Base-by-base conservation (phyloP, 2,329 filamentous ascomycete genomes). In the Xylariaceae sp. region DNA sequence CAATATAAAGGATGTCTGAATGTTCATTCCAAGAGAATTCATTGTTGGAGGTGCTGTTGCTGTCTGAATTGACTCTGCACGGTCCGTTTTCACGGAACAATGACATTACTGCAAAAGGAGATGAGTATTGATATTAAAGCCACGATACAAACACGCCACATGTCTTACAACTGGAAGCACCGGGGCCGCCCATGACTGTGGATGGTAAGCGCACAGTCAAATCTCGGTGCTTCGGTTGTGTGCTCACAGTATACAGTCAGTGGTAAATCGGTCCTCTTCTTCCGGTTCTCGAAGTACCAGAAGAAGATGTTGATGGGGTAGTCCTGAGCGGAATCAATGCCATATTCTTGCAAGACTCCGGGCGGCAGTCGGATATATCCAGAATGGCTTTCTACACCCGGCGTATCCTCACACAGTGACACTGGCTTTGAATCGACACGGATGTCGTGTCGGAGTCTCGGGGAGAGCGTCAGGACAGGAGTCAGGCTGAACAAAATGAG, bases 221-320 rank as follows among this genome's bases (percentile, higher is more conserved):
- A n/a, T n/a, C n/a, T n/a, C n/a, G 74, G 77, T 6, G 74, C 74
- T 10, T 82, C 83, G 2, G 83, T 82, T 0, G 83, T 83, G 14
- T 81, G 80, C 50, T 82, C 80, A 62, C 86, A 75, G 76, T 80
- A 86, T n/a, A 84, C 76, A 0, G 79, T 78, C 28, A 85, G 66
- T 0, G 81, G 82, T 2, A 80, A 80, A 42, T 76, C 78, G 6
- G 63, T 60, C 1, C 80, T 72, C 53, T 77, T 68, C 46, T 77
- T 72, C 1, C 79, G 72, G 12, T 81, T 72, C 58, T 84, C 81
- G 57, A 50, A 50, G 34, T 44, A 50, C 40, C 84, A 78, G 44
- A 51, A 51, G 49, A 47, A 47, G 31, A 45, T 42, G 17, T 47
- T 33, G 5, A 51, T 47, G 18, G 41, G 22, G 39, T 42, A 47